Evolutionary conservation across 225 moss, liverwort and hornwort genomes (phyloP), one percentile per base, ranked within the genome.

Genomic region (Climacium dendroides): DNA sequence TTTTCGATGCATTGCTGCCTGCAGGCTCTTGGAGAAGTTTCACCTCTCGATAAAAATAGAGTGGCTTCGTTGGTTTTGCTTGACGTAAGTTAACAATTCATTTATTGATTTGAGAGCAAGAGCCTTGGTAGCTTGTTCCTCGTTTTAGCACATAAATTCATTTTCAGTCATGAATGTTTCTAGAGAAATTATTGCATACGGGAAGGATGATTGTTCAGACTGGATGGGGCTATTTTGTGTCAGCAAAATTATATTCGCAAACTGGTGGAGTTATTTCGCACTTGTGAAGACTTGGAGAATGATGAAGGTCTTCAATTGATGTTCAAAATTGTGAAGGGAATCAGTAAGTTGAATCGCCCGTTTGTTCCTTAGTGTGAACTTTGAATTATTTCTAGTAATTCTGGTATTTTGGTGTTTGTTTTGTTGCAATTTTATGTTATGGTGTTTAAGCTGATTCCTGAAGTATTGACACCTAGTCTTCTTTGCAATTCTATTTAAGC

Each of bases 271-370:
- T 85, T 98, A 78, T 98, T 97, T 95, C 95, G 92, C 87, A 88
- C 91, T 64, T 98, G 97, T 93, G 98, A 98, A 93, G 98, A 98
- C 90, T 90, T 96, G 94, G 98, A 95, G 91, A 95, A 98, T 74
- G 83, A 87, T 9, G 98, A 98, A 92, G 95, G 95, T 62, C 94
- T 98, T 84, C 95, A 92, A 23, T 92, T 94, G 94, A 88, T 97
- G 92, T 98, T 92, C 87, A 98, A 95, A 87, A 93, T 90, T 75
- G 93, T 97, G 84, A 98, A 98, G 91, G 98, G 98, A 94, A 92
- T 98, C 90, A 98, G 98, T 98, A 94, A 88, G 97, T 94, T 82
- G 74, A 82, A 79, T 57, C n/a, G 41, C 22, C 15, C 35, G 12
- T 88, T 67, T 88, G 79, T 79, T 83, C 18, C 83, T 74, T 60